Evolutionary conservation across 441 rosid genomes (phyloP), one percentile per base, ranked within the genome.

Genomic region (Adansonia grandidieri): DNA sequence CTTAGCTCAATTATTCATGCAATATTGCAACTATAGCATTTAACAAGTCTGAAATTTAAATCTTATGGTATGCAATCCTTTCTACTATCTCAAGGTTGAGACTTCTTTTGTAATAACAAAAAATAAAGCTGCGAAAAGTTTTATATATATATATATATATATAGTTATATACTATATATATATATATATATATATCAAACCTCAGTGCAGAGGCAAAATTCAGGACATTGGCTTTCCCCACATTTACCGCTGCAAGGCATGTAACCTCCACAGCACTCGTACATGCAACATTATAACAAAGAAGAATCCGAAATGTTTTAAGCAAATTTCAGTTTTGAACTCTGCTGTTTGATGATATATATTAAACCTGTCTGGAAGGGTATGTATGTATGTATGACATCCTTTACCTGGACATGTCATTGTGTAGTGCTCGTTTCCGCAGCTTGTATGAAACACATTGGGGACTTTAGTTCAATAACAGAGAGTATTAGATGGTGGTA

Each of bases 341-440:
- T 28, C 24, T 24, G 37, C 4, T 56, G 62, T 28, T 53, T 17
- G 73, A 19, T 62, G 4, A 32, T 74, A 0, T 32, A 40, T 13
- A 28, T 71, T 68, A 57, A 50, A 54, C 48, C 48, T 14, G 6
- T 13, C 17, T 47, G 45, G 37, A 48, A 69, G 37, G 37, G 4
- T 32, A 32, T 2, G 37, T 32, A 32, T 2, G 37, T 32, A 32
- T 17, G 20, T 5, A 53, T 15, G 19, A n/a, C 51, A n/a, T 57
- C 71, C 48, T 19, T 47, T 85, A 91, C 97, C 92, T 89, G 32
- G 91, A 82, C 90, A 89, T 84, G 71, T 89, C 90, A 81, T 82
- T 71, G 65, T 85, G 82, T 8, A 83, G 83, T 70, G 92, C 92
- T 77, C 88, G 82, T 74, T 78, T 85, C n/a, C 92, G 86, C 78